These are phyloP conservation scores for Venturiaceae sp. DNA, from an alignment of 2,329 filamentous ascomycete species.

Conservation along the genomic window DNA sequence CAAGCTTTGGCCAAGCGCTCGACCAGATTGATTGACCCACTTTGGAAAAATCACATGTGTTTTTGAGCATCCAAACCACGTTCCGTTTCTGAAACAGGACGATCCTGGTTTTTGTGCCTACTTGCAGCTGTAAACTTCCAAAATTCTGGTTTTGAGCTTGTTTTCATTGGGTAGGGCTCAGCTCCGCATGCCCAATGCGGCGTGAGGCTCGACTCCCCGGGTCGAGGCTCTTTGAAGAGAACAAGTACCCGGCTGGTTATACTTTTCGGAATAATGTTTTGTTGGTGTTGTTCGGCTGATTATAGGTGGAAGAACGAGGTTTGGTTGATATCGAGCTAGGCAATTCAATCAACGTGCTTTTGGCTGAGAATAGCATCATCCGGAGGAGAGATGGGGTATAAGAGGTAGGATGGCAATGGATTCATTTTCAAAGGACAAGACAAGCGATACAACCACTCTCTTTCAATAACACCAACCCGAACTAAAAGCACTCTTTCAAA, in stretches of 20 bases:
- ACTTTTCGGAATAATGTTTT: too few species aligned
- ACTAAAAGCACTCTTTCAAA: not conserved
- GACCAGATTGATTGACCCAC: not conserved
- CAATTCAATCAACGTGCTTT: not conserved
- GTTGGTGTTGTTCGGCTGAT: too few species aligned
- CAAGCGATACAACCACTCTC: not conserved
- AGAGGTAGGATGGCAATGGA: not conserved
- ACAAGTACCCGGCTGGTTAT: not conserved
- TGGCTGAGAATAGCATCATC: not conserved
- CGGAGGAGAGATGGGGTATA: not conserved
- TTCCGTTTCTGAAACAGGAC: not conserved
- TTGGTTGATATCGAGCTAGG: not conserved
- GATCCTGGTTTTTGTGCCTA: not conserved
- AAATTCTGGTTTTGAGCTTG: not conserved
- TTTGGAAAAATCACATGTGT: too few species aligned
- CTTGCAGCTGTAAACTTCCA: not conserved
- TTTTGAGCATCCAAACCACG: not conserved
- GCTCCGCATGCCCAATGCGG: not conserved
- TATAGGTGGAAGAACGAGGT: not conserved
- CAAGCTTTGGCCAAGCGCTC: not conserved
- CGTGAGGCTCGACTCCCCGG: not conserved
- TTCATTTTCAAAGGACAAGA: too few species aligned
- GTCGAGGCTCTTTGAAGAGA: not conserved
- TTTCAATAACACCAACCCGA: not conserved
- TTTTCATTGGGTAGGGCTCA: not conserved